Conservation (phyloP, 2,329 filamentous ascomycete species). For the Fusarium oligoseptatum region DNA sequence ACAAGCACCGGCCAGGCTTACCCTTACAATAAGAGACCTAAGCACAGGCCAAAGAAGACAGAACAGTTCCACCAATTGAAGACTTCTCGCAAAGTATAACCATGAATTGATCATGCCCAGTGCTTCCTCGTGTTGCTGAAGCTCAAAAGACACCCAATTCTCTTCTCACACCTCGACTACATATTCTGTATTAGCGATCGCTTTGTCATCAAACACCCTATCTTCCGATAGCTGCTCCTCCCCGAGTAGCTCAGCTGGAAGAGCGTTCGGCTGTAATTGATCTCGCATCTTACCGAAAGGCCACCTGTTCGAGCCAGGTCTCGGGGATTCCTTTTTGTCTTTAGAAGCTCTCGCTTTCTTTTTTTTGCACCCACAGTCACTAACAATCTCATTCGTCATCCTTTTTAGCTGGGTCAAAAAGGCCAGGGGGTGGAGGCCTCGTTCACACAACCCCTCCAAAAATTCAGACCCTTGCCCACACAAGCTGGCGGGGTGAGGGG, state of each 20-base stretch:
- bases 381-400: neutral
- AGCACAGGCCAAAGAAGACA: neutral
- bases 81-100: neutral
- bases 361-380: neutral
- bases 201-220: neutral
- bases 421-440: too few species aligned
- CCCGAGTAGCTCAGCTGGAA: constrained; percentile 43
- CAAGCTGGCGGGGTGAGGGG: constrained; percentile 1
- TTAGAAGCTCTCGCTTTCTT: neutral
- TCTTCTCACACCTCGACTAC: neutral
- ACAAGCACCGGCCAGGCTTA: neutral
- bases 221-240: constrained; percentile 14
- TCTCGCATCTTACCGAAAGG: constrained; percentile 33
- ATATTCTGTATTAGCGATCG: neutral
- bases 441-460: neutral
- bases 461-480: neutral
- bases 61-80: neutral
- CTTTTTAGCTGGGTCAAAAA: neutral
- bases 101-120: neutral
- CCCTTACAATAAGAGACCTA: neutral
- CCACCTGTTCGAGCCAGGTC: constrained; percentile 43
- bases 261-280: constrained; percentile 41
- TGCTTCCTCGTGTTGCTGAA: neutral
- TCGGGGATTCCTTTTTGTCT: constrained; percentile 33
- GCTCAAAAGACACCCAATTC: neutral